phyloP scores from a whole-genome alignment of 352 stramenopile species.

The Phytophthora capsici region DNA sequence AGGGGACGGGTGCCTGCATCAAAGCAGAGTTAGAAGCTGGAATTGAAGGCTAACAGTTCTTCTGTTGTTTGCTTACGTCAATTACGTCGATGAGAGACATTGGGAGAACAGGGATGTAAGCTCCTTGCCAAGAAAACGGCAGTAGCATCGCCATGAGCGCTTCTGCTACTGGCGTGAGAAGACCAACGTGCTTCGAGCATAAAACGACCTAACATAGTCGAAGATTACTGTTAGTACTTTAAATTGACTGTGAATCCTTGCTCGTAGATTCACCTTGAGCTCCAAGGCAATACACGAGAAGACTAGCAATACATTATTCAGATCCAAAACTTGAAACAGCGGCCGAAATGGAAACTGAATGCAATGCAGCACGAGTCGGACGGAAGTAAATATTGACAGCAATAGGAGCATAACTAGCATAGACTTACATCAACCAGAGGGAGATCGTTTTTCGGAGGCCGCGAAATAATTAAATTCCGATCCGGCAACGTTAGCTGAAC shows the following conservation, averaged over 20 bases:
- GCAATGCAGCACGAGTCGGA: neutral
- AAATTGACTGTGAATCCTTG: no score
- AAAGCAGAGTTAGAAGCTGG: neutral
- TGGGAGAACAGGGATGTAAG: conserved; percentile 94
- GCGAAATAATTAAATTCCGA: conserved; percentile 83
- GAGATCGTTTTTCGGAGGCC: conserved; percentile 92
- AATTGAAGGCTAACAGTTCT: neutral
- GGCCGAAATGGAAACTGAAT: conserved; percentile 92
- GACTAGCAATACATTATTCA: conserved; percentile 92
- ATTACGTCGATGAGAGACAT: conserved; percentile 93
- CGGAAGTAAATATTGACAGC: neutral
- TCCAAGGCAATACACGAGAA: conserved; percentile 92
- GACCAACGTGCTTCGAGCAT: conserved; percentile 88
- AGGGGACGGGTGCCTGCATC: conserved; percentile 91
- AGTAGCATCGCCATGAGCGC: conserved; percentile 92
- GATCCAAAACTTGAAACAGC: conserved; percentile 92
- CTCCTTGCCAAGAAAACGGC: conserved; percentile 95
- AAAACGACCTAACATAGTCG: conserved; percentile 79
- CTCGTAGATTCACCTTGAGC: conserved; percentile 63
- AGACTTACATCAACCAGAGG: conserved; percentile 88
- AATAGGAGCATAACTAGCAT: neutral
- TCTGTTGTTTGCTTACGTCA: conserved; percentile 63
- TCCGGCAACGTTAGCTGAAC: conserved; percentile 91
- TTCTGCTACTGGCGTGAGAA: conserved; percentile 93
- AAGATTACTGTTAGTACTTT: neutral